Conservation (phyloP, 345 rosid genomes). For the Moricandia moricandioides region DNA sequence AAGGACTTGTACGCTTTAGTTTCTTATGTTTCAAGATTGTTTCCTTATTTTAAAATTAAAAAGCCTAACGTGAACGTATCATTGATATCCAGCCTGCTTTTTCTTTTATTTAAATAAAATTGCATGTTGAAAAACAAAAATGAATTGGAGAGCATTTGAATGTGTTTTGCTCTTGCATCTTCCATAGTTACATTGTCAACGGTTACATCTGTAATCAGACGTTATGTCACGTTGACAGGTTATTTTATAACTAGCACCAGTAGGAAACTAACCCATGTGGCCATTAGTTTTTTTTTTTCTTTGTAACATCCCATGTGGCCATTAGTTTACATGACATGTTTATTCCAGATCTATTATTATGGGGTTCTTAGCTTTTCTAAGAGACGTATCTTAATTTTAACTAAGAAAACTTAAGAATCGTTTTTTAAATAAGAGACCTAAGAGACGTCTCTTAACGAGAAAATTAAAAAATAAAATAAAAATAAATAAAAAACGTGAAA, state of each 20-base stretch:
- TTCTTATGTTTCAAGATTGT: too few species aligned
- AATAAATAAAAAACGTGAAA: too few species aligned
- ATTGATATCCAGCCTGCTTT: neutral
- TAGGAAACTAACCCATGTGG: neutral
- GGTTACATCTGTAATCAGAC: neutral
- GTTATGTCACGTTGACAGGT: neutral
- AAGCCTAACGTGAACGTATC: constrained; percentile 3
- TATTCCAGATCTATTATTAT: too few species aligned
- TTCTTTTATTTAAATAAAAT: neutral
- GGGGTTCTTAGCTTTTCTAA: too few species aligned
- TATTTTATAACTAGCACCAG: neutral
- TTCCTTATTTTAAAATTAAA: neutral
- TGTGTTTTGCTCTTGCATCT: neutral
- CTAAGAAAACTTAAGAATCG: too few species aligned
- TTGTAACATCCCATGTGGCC: too few species aligned
- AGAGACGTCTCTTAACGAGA: too few species aligned
- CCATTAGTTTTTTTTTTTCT: too few species aligned
- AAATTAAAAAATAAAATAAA: too few species aligned
- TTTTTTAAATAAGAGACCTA: too few species aligned
- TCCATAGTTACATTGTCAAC: neutral
- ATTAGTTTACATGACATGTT: too few species aligned
- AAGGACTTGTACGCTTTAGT: constrained; percentile 17
- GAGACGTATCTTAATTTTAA: too few species aligned
- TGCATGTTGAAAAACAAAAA: neutral
- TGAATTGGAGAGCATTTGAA: neutral